Percentiles rank a stretch among this genome's conserved stretches.
Conservation (phyloP, 2,329 filamentous ascomycete species). For the Cladobotryum mycophilum region DNA sequence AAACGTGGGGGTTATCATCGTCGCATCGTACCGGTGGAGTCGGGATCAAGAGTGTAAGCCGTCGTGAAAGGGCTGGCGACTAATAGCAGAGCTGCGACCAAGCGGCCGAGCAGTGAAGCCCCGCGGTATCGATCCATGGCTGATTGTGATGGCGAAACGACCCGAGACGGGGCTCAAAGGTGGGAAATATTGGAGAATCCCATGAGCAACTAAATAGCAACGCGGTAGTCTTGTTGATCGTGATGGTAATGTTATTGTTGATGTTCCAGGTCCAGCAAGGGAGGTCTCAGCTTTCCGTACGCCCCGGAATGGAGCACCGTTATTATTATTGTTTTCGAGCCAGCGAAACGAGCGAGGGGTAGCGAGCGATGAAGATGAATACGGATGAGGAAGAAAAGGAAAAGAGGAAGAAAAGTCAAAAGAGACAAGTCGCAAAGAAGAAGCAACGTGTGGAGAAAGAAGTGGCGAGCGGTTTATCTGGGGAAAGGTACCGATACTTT, state of each 20-base stretch:
- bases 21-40: constrained; percentile 27
- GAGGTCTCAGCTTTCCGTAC: neutral
- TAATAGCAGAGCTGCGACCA: constrained; percentile 21
- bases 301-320: neutral
- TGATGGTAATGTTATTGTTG: neutral
- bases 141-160: constrained; percentile 3
- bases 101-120: constrained; percentile 13
- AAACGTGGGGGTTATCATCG: neutral
- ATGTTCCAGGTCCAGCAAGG: neutral
- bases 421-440: constrained; percentile 2
- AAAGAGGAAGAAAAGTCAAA: constrained; percentile 7
- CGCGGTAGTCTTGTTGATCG: neutral
- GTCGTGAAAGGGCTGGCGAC: constrained; percentile 18
- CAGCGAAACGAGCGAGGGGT: constrained; percentile 8
- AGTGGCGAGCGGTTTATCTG: constrained; percentile 3
- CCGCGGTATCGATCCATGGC: constrained; percentile 17
- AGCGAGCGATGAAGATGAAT: constrained; percentile 8
- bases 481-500: neutral
- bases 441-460: constrained; percentile 8
- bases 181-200: neutral
- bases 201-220: neutral
- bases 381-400: constrained; percentile 7
- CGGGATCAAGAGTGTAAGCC: constrained; percentile 32
- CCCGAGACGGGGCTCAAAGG: constrained; percentile 10
- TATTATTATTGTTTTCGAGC: neutral